These are phyloP conservation scores for Camelina laxa DNA, from an alignment of 345 rosid species.

Conservation along the genomic window DNA sequence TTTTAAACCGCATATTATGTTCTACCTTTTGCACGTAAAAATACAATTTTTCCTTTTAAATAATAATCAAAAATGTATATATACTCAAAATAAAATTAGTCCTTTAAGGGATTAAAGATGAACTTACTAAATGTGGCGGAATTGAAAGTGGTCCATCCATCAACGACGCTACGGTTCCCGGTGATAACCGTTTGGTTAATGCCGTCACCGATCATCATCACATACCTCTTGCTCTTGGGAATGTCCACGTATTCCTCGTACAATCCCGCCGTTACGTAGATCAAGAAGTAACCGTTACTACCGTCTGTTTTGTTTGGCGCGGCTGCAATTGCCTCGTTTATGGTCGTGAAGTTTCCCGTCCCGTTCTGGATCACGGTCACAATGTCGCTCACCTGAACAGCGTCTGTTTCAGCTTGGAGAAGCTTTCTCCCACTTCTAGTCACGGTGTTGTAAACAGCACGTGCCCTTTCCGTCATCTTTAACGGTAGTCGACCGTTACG, in stretches of 20 bases:
- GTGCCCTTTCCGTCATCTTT: conserved; percentile 61
- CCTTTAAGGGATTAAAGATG: background rate
- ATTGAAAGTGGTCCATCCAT: conserved; percentile 90
- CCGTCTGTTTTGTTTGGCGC: conserved; percentile 76
- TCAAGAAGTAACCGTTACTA: conserved; percentile 71
- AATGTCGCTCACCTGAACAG: conserved; percentile 56
- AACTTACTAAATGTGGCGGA: conserved; percentile 76
- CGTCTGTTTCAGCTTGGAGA: conserved; percentile 48
- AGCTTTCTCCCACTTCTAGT: conserved; percentile 53
- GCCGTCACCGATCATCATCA: conserved; percentile 94
- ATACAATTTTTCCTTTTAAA: background rate
- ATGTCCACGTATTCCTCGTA: conserved; percentile 81
- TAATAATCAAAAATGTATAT: background rate
- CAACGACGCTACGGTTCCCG: conserved; percentile 81
- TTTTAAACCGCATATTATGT: conserved; percentile 6
- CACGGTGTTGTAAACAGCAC: conserved; percentile 55
- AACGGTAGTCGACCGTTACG: conserved; percentile 56
- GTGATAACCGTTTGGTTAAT: conserved; percentile 82
- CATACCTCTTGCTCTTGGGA: conserved; percentile 67
- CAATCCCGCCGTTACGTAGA: conserved; percentile 70
- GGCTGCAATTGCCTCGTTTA: conserved; percentile 66
- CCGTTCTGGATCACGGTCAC: conserved; percentile 76
- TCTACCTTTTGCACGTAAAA: background rate
- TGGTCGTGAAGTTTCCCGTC: conserved; percentile 73
- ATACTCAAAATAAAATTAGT: background rate